Base-by-base conservation (phyloP, 1,284 basidiomycete species). In the Rhodotorula mucilaginosa region DNA sequence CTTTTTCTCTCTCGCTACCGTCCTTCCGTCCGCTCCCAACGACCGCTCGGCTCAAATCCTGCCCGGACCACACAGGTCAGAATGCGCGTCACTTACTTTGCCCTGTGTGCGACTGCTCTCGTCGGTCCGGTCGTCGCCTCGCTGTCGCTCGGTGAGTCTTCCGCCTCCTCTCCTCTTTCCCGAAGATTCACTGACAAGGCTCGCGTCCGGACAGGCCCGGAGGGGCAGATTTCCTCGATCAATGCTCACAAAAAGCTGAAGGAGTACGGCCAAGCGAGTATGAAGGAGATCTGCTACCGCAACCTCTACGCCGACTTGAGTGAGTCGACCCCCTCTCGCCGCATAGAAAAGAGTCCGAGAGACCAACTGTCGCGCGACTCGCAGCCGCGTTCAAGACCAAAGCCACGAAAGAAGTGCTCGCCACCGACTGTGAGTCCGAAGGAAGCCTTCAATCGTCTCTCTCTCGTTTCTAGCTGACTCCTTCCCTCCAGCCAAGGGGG, bases 251-350 rank as follows among this genome's bases (percentile, higher is more conserved):
- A 21, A 16, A n/a, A 58, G 56, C 18, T 49, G 23, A 21, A 51
- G 21, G 31, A n/a, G 26, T 3, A 39, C 47, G 7, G 8, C 15
- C 23, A 58, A 8, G 26, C 58, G 12, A 16, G 31, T 13, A 21
- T 58, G 56, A 65, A 65, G 47, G 64, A 65, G 56, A 18, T 65
- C 44, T 65, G 64, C 56, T 65, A 65, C 57, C 64, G 56, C 31
- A 58, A 65, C 47, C 31, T 65, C 7, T 65, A 65, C 47, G 64
- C 62, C n/a, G 44, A 63, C 52, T 6, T 56, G n/a, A n/a, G 52
- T 46, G 49, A 31, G 31, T 39, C 12, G n/a, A 34, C 19, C 19
- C 57, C 49, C 31, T 26, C 49, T 23, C 34, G 13, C 15, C 5
- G 1, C 13, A 21, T 3, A 15, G 31, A 12, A 15, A 34, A 7